Evolutionary conservation across 305 asterid species (phyloP).

Genomic region (Fraxinus angustifolia): DNA sequence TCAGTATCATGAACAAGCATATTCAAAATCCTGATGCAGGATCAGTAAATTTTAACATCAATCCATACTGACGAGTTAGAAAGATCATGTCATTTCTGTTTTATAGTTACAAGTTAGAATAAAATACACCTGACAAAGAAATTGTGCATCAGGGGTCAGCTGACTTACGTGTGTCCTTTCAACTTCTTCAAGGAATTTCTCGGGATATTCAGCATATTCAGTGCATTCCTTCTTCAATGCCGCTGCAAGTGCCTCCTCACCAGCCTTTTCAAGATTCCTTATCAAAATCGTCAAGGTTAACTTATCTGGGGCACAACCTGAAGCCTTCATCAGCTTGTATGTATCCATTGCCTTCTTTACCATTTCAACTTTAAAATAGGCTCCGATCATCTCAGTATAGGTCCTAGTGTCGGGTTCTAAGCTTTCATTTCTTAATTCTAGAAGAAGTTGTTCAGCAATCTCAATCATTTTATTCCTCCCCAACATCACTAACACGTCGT

Average conservation of each 20-base stretch:
- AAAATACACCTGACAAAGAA: not conserved
- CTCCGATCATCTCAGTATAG: constrained; percentile 72
- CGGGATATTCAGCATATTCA: constrained; percentile 49
- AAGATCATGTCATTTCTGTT: not conserved
- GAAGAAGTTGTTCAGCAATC: constrained; percentile 47
- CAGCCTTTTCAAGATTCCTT: constrained; percentile 63
- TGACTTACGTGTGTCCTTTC: constrained; percentile 46
- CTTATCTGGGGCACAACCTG: constrained; percentile 65
- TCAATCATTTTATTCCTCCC: constrained; percentile 59
- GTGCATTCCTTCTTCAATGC: constrained; percentile 53
- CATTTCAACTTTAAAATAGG: constrained; percentile 57
- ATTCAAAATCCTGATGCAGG: not conserved
- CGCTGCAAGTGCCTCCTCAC: constrained; percentile 41
- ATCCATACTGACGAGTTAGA: not conserved
- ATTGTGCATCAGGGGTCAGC: constrained; percentile 6
- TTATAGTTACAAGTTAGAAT: not conserved
- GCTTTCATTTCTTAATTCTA: constrained; percentile 51
- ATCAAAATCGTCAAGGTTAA: constrained; percentile 52
- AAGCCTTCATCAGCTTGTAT: constrained; percentile 62
- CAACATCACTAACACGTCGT: constrained; percentile 51
- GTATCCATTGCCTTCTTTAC: constrained; percentile 56
- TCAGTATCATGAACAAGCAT: not conserved
- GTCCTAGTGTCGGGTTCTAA: constrained; percentile 58
- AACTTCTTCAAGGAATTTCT: constrained; percentile 50
- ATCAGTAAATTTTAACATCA: not conserved